A percentile compares a stretch with the other conserved stretches of the same genome.
Evolutionary conservation across 331 rosid genomes (phyloP).

Genomic region (Saraca asoca): DNA sequence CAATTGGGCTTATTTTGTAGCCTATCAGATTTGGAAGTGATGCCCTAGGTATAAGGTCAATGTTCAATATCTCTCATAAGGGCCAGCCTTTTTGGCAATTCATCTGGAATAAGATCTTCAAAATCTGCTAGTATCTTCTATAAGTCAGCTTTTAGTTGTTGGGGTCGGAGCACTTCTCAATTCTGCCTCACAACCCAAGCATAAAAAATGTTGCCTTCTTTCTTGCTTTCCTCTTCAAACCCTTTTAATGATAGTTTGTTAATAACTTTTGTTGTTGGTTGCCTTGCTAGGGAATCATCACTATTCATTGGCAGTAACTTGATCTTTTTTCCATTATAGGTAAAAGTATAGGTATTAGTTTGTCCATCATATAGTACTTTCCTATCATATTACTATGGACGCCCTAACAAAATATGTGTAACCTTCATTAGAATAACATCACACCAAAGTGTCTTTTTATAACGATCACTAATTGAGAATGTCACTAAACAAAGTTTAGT

Average conservation of each 20-base stretch:
- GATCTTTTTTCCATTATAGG: too few relatives aligned
- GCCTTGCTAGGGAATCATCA: neutral
- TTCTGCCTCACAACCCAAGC: neutral
- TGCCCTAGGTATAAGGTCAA: neutral
- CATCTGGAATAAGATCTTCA: too few relatives aligned
- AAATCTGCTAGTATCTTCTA: too few relatives aligned
- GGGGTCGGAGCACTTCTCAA: neutral
- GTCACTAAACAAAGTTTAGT: neutral
- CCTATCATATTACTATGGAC: neutral
- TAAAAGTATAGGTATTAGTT: too few relatives aligned
- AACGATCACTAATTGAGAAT: neutral
- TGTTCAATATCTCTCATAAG: neutral
- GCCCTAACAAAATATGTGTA: neutral
- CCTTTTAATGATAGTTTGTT: neutral
- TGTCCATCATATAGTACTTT: neutral
- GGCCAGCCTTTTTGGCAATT: neutral
- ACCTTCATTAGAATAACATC: neutral
- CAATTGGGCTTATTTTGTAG: neutral
- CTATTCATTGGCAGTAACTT: neutral
- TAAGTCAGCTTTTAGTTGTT: too few relatives aligned
- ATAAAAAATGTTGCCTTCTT: neutral
- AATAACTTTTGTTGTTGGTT: neutral
- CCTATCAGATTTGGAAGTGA: neutral
- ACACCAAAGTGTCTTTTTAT: neutral
- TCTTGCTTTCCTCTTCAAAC: neutral